Evolutionary conservation across 768 basidiomycete species (phyloP).

Genomic region (Podaxis rugospora): DNA sequence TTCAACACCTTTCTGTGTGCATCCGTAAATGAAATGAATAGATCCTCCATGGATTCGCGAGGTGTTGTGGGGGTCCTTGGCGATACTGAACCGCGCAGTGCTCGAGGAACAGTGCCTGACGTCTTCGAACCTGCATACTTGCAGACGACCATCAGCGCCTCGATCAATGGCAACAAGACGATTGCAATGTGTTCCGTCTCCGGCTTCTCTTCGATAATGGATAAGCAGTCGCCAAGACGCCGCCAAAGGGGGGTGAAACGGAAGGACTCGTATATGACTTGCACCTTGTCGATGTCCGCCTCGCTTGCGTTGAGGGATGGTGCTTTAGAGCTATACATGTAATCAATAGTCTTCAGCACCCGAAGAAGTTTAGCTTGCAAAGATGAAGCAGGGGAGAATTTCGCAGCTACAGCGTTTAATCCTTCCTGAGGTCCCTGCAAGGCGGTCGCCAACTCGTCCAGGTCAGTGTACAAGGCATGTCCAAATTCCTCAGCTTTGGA

Average conservation of each 20-base stretch:
- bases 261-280: constrained; percentile 89
- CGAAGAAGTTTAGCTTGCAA: constrained; percentile 95
- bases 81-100: constrained; percentile 60
- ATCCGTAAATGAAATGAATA: constrained; percentile 92
- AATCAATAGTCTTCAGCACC: constrained; percentile 95
- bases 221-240: constrained; percentile 84
- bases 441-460: constrained; percentile 69
- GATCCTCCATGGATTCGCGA: constrained; percentile 79
- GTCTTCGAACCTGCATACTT: constrained; percentile 82
- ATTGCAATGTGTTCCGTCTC: constrained; percentile 87
- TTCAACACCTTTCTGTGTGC: constrained; percentile 92
- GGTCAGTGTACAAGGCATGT: constrained; percentile 63
- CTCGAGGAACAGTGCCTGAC: constrained; percentile 39
- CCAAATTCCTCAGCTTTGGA: constrained; percentile 87
- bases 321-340: constrained; percentile 76
- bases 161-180: constrained; percentile 90
- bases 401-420: constrained; percentile 70
- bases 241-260: constrained; percentile 86
- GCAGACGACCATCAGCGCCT: constrained; percentile 97
- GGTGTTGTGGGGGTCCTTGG: constrained; percentile 67
- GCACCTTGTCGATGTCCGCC: constrained; percentile 76
- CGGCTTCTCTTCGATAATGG: constrained; percentile 72
- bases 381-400: constrained; percentile 92
- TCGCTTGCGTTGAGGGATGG: constrained; percentile 23
- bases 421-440: constrained; percentile 55